Conservation (phyloP, 2,329 filamentous ascomycete species). For the Exophiala spinifera region DNA sequence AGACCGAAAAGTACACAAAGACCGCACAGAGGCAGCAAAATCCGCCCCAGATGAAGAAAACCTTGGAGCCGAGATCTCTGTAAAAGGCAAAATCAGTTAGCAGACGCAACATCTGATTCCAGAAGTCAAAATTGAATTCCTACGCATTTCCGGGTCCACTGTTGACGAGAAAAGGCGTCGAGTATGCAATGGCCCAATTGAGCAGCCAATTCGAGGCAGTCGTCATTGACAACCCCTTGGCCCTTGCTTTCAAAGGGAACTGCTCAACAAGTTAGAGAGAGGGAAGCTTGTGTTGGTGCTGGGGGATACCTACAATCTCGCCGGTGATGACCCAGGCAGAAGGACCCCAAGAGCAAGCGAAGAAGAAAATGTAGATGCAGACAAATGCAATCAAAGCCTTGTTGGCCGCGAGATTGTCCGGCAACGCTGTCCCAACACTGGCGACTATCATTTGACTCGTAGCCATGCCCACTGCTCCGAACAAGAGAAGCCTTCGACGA, state of each 20-base stretch:
- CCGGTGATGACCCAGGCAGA: constrained; percentile 52
- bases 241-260: constrained; percentile 84
- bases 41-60: constrained; percentile 80
- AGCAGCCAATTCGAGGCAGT: constrained; percentile 91
- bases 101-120: constrained; percentile 46
- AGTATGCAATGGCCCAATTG: constrained; percentile 61
- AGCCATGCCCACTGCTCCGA: constrained; percentile 77
- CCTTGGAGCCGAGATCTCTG: constrained; percentile 57
- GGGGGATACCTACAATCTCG: background rate
- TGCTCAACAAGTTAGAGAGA: constrained; percentile 60
- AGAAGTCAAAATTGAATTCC: constrained; percentile 54
- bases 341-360: constrained; percentile 84
- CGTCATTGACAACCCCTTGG: constrained; percentile 79
- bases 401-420: constrained; percentile 45
- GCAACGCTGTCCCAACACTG: constrained; percentile 58
- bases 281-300: background rate
- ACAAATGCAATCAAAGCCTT: constrained; percentile 80
- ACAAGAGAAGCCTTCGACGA: constrained; percentile 74
- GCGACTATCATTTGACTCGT: constrained; percentile 76
- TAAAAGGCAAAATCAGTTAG: too few species aligned
- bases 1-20: constrained; percentile 71
- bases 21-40: constrained; percentile 68
- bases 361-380: constrained; percentile 91
- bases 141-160: constrained; percentile 59
- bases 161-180: background rate